Conservation (phyloP, 2,329 filamentous ascomycete genomes). For the Alternaria gansuensis region DNA sequence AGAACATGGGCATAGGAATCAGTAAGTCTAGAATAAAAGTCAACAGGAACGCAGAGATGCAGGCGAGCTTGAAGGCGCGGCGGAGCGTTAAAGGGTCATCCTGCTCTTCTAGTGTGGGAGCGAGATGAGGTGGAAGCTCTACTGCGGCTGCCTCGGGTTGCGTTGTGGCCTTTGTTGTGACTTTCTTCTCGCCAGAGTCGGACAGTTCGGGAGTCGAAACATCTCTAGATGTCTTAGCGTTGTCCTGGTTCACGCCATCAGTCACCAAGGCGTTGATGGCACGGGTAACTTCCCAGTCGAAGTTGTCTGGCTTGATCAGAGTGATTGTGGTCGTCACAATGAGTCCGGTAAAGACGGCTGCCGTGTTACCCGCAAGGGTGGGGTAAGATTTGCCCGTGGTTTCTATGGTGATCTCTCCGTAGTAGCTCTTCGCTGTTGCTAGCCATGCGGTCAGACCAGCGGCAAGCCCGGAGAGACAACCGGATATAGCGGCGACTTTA, state of each 20-base stretch:
- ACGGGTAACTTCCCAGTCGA: conserved; percentile 54
- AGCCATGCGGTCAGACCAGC: conserved; percentile 53
- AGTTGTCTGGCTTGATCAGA: conserved; percentile 49
- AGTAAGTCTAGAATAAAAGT: conserved; percentile 55
- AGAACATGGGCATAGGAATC: conserved; percentile 56
- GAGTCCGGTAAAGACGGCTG: conserved; percentile 47
- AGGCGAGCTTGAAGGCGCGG: conserved; percentile 52
- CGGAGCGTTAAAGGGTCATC: conserved; percentile 46
- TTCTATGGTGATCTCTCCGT: conserved; percentile 52
- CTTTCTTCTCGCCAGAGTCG: conserved; percentile 25
- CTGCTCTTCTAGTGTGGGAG: conserved; percentile 27
- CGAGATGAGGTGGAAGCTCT: conserved; percentile 31
- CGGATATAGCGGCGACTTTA: conserved; percentile 46
- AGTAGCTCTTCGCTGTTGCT: conserved; percentile 47
- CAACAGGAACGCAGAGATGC: conserved; percentile 49
- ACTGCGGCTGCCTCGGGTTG: conserved; percentile 6
- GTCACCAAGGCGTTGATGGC: conserved; percentile 48
- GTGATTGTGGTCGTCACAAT: conserved; percentile 50
- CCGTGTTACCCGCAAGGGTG: conserved; percentile 53
- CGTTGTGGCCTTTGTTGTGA: conserved; percentile 2
- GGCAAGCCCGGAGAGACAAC: conserved; percentile 46
- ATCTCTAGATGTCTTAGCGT: conserved; percentile 11
- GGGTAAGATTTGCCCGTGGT: conserved; percentile 53
- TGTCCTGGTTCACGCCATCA: conserved; percentile 21
- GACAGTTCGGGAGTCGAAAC: conserved; percentile 17